Evolutionary conservation across 371 early-diverging fungal species (phyloP).

Genomic region (Syncephalastrum monosporum): DNA sequence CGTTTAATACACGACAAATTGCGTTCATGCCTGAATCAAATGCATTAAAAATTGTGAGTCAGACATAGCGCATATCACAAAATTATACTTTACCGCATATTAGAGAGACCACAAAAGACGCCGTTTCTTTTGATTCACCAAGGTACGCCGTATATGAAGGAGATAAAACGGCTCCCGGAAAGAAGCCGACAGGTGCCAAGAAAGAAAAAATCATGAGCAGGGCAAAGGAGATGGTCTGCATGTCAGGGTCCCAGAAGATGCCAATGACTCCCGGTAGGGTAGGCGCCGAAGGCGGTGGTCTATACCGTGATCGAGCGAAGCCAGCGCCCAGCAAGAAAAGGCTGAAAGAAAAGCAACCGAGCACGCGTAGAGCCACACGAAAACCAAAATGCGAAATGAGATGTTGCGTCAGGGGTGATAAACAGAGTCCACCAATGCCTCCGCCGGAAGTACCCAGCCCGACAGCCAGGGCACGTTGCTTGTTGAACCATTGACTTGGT

Average conservation of each 20-base stretch:
- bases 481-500: slow-evolving; percentile 47
- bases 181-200: no score
- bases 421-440: slow-evolving; percentile 71
- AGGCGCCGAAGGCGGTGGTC: slow-evolving; percentile 19
- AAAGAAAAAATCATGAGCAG: no score
- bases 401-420: slow-evolving; percentile 57
- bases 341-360: slow-evolving; percentile 33
- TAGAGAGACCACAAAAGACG: no score
- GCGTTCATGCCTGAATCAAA: no score
- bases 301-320: slow-evolving; percentile 32
- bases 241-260: slow-evolving; percentile 14
- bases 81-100: no score
- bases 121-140: no score
- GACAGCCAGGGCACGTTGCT: slow-evolving; percentile 38
- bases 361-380: slow-evolving; percentile 51
- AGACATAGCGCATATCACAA: no score
- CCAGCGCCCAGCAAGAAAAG: slow-evolving; percentile 10
- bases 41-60: no score
- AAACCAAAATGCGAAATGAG: slow-evolving; percentile 52
- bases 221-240: background rate
- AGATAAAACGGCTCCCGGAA: no score
- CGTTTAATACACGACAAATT: no score
- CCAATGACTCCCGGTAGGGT: slow-evolving; percentile 1
- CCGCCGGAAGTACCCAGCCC: slow-evolving; percentile 64
- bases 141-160: no score